phyloP scores from a whole-genome alignment of 1,284 basidiomycete species.

The Agaricales sp. region DNA sequence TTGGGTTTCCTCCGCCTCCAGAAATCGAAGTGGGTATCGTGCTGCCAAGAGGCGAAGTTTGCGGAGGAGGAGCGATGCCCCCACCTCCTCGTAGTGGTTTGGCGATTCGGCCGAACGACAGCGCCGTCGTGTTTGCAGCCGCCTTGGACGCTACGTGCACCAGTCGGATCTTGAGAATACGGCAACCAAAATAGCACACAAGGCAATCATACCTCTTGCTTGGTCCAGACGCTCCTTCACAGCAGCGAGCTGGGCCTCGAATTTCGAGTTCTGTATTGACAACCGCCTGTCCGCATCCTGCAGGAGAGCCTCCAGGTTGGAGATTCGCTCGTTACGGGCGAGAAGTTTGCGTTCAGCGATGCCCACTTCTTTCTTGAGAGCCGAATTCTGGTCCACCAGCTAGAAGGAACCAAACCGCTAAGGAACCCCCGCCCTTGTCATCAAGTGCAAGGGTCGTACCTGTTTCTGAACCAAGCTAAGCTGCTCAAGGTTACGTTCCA shows the following conservation, averaged over 20 bases:
- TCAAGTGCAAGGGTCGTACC: slow-evolving; percentile 30
- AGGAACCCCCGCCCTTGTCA: slow-evolving; percentile 6
- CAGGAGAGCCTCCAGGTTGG: slow-evolving; percentile 86
- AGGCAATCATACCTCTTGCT: slow-evolving; percentile 64
- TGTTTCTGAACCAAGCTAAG: slow-evolving; percentile 96
- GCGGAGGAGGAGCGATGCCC: slow-evolving; percentile 35
- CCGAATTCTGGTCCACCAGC: slow-evolving; percentile 98
- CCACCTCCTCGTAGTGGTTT: slow-evolving; percentile 93
- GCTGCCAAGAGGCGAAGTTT: slow-evolving; percentile 8
- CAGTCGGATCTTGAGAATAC: slow-evolving; percentile 10
- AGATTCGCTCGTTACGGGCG: slow-evolving; percentile 95
- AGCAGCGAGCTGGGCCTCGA: slow-evolving; percentile 85
- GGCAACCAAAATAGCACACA: slow-evolving; percentile 7
- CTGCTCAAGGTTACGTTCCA: slow-evolving; percentile 96
- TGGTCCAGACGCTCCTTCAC: slow-evolving; percentile 90
- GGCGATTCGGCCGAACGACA: slow-evolving; percentile 89
- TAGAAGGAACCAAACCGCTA: slow-evolving; percentile 22
- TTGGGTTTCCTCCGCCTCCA: slow-evolving; percentile 43
- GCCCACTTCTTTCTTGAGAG: slow-evolving; percentile 95
- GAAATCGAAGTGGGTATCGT: slow-evolving; percentile 32
- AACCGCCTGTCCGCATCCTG: slow-evolving; percentile 91
- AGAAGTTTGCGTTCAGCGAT: slow-evolving; percentile 94
- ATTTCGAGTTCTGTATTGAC: slow-evolving; percentile 89
- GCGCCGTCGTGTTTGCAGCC: slow-evolving; percentile 52
- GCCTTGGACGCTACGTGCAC: slow-evolving; percentile 57